Evolutionary conservation across 2,329 filamentous ascomycete species (phyloP), one percentile per base, ranked within the genome.

Genomic region (Fusarium incarnatum): DNA sequence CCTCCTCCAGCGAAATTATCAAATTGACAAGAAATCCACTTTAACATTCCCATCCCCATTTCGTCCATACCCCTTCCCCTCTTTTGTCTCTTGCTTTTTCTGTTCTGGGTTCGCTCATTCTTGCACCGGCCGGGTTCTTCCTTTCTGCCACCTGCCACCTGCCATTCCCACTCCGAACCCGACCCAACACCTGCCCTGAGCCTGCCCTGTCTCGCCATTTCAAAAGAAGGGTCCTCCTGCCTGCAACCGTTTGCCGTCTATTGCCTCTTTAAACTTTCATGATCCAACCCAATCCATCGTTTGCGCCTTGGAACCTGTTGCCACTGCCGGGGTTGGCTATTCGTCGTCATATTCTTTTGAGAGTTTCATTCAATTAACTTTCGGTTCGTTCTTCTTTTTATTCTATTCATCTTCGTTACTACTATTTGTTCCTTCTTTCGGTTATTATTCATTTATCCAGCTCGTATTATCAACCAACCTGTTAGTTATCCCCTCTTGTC

Each of bases 1-100:
- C 40, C 25, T 56, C 42, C 20, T 46, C 40, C 59, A 61, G 57
- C 56, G 67, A 72, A 72, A 72, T 71, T 71, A 63, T 62, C 64
- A 69, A 66, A 69, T 72, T 70, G 60, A 70, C 60, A 37, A 63
- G 57, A 72, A 69, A 70, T 72, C 68, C 68, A 71, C 68, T 71
- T 67, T 63, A 60, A 37, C 68, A 71, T 71, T 72, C 68, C 57
- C 68, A 54, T 71, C 46, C 68, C 56, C 68, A 59, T 68, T 62
- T 65, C 55, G 59, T 61, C 52, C 41, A 55, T 65, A 62, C 55
- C 56, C 47, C 64, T 57, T 57, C 66, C 56, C 64, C 59, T 48
- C 60, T 69, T 71, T 56, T 53, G 45, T 61, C 50, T 54, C 45
- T 56, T 52, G 42, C 65, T 66, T 64, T 60, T 65, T 64, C 49